phyloP scores from a whole-genome alignment of 768 basidiomycete species.

The Mrakia gelida region DNA sequence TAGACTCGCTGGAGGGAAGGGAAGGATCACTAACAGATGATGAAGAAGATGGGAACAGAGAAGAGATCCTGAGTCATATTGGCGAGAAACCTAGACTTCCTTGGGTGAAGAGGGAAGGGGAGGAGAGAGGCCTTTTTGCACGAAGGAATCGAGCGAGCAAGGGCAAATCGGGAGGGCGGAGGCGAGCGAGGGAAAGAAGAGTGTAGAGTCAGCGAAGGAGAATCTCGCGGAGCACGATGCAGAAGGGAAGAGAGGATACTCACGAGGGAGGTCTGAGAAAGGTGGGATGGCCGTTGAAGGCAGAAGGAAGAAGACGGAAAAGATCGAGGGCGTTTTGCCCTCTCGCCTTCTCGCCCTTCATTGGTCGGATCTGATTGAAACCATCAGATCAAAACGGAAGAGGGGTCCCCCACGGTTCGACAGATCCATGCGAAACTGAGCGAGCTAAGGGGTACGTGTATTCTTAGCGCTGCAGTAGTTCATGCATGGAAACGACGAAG shows the following conservation, averaged over 20 bases:
- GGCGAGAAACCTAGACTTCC: background rate
- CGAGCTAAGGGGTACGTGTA: too few relatives aligned
- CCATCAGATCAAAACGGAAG: too few relatives aligned
- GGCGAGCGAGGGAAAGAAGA: background rate
- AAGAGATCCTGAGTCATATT: constrained; percentile 71
- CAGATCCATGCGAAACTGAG: too few relatives aligned
- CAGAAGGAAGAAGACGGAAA: background rate
- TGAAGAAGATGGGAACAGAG: constrained; percentile 90
- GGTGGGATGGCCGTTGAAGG: background rate
- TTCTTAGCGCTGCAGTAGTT: too few relatives aligned
- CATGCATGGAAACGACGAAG: too few relatives aligned
- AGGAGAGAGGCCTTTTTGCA: too few relatives aligned
- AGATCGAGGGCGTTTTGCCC: too few relatives aligned
- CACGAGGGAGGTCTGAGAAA: background rate
- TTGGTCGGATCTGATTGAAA: too few relatives aligned
- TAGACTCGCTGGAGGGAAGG: background rate
- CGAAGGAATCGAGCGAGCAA: too few relatives aligned
- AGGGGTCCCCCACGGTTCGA: too few relatives aligned
- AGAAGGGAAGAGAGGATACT: background rate
- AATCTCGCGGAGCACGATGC: background rate
- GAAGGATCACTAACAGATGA: constrained; percentile 47
- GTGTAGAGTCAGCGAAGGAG: background rate
- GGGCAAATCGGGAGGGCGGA: background rate
- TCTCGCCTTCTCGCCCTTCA: too few relatives aligned
- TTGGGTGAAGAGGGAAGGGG: background rate